Evolutionary conservation across 345 rosid species (phyloP).

Genomic region (Kernera saxatilis): DNA sequence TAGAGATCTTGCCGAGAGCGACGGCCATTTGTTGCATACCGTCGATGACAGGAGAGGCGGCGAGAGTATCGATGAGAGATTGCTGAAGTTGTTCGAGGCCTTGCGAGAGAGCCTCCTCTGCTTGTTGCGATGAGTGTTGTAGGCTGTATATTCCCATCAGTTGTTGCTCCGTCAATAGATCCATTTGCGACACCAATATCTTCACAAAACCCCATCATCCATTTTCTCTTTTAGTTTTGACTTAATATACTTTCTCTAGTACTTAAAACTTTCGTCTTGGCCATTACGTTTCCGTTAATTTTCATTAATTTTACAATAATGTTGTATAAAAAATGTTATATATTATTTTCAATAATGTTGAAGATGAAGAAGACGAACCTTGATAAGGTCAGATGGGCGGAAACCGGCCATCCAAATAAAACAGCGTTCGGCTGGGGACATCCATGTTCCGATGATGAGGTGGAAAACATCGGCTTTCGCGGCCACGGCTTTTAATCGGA

Average conservation of each 20-base stretch:
- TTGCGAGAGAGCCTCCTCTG: slow-evolving; percentile 92
- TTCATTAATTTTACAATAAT: too few species aligned
- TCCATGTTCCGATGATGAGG: slow-evolving; percentile 85
- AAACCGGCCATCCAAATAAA: slow-evolving; percentile 99
- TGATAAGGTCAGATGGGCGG: slow-evolving; percentile 88
- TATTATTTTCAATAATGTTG: too few species aligned
- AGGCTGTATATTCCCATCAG: slow-evolving; percentile 85
- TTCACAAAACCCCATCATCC: background rate
- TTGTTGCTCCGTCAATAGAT: slow-evolving; percentile 89
- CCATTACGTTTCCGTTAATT: too few species aligned
- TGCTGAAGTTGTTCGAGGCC: slow-evolving; percentile 93
- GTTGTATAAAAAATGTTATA: too few species aligned
- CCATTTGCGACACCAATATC: slow-evolving; percentile 80
- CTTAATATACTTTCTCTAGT: too few species aligned
- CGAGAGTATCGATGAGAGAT: slow-evolving; percentile 78
- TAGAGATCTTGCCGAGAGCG: slow-evolving; percentile 85
- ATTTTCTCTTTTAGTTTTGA: background rate
- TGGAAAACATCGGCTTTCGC: slow-evolving; percentile 86
- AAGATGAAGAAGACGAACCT: slow-evolving; percentile 45
- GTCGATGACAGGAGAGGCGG: slow-evolving; percentile 45
- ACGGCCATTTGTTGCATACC: slow-evolving; percentile 95
- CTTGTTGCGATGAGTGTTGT: slow-evolving; percentile 90
- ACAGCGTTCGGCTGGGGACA: slow-evolving; percentile 87
- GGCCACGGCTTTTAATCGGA: slow-evolving; percentile 56
- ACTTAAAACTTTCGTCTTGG: too few species aligned